Percentiles rank a stretch among this genome's conserved stretches.
phyloP scores from a whole-genome alignment of 2,329 filamentous ascomycete species.

The Aschersonia sp. region DNA sequence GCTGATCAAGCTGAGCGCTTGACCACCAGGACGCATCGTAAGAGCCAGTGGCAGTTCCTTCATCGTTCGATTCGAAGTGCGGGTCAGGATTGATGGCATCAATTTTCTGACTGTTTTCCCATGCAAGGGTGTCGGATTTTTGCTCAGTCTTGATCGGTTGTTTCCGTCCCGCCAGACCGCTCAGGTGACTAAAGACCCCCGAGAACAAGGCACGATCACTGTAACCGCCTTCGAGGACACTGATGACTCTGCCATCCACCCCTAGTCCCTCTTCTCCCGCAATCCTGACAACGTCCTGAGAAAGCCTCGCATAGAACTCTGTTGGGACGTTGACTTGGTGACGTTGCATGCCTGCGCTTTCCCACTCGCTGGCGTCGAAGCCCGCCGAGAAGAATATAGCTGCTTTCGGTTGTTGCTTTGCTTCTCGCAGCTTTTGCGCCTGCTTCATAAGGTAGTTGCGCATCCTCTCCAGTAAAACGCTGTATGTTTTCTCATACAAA shows the following conservation, averaged over 20 bases:
- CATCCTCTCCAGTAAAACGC: slow-evolving; percentile 64
- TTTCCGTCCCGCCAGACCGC: slow-evolving; percentile 55
- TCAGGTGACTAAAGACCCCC: slow-evolving; percentile 79
- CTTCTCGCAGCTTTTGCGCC: slow-evolving; percentile 45
- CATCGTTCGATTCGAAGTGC: slow-evolving; percentile 5
- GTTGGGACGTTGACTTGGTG: slow-evolving; percentile 94
- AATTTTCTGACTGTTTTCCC: slow-evolving; percentile 42
- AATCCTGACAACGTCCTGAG: slow-evolving; percentile 68
- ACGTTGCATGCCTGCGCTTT: slow-evolving; percentile 82
- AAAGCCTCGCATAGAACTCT: slow-evolving; percentile 87
- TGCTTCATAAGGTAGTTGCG: slow-evolving; percentile 62
- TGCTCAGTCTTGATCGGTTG: slow-evolving; percentile 18
- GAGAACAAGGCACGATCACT: slow-evolving; percentile 82
- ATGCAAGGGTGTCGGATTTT: slow-evolving; percentile 30
- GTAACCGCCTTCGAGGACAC: slow-evolving; percentile 90
- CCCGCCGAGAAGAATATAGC: slow-evolving; percentile 92
- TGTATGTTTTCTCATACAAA: slow-evolving; percentile 70
- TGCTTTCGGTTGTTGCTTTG: slow-evolving; percentile 54
- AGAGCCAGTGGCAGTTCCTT: slow-evolving; percentile 18
- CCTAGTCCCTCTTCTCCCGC: slow-evolving; percentile 65
- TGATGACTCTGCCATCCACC: slow-evolving; percentile 76
- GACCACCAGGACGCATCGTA: slow-evolving; percentile 66
- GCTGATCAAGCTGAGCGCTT: slow-evolving; percentile 44
- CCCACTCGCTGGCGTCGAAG: slow-evolving; percentile 94
- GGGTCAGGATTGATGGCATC: slow-evolving; percentile 22